Percentiles rank a stretch among this genome's conserved stretches.
Evolutionary conservation across 305 asterid species (phyloP).

Genomic region (Fraxinus angustifolia): DNA sequence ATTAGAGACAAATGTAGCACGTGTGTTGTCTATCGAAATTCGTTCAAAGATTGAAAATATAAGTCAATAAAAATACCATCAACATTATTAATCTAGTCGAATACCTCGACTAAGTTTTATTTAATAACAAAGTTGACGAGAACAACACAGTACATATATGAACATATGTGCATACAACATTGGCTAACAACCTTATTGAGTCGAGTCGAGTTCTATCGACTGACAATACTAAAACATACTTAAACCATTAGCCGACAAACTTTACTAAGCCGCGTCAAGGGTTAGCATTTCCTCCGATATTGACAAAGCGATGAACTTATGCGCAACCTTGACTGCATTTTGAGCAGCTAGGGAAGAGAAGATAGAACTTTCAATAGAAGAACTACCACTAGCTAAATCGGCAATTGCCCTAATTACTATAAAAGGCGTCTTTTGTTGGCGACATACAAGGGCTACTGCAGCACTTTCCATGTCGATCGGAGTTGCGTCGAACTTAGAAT

Average conservation of each 20-base stretch:
- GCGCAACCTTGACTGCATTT: conserved; percentile 37
- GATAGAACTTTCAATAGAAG: conserved; percentile 35
- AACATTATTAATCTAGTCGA: neutral
- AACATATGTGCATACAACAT: neutral
- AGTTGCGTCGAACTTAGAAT: conserved; percentile 27
- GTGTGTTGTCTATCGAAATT: neutral
- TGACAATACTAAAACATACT: neutral
- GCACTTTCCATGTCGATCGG: conserved; percentile 65
- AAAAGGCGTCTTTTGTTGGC: conserved; percentile 50
- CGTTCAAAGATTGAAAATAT: neutral
- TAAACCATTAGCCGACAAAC: neutral
- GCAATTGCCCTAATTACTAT: conserved; percentile 49
- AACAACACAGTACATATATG: neutral
- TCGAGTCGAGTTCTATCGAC: neutral
- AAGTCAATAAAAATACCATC: neutral
- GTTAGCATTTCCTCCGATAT: neutral
- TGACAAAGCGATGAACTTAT: conserved; percentile 31
- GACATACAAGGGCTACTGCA: conserved; percentile 47
- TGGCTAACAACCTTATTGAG: neutral
- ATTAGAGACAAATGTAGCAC: neutral
- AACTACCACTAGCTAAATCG: conserved; percentile 57
- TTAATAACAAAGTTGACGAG: neutral
- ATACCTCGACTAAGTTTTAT: neutral
- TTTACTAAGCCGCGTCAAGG: neutral
- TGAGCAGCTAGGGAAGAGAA: conserved; percentile 35